Conservation (phyloP, 345 rosid species). For the Bruguiera gymnorhiza region DNA sequence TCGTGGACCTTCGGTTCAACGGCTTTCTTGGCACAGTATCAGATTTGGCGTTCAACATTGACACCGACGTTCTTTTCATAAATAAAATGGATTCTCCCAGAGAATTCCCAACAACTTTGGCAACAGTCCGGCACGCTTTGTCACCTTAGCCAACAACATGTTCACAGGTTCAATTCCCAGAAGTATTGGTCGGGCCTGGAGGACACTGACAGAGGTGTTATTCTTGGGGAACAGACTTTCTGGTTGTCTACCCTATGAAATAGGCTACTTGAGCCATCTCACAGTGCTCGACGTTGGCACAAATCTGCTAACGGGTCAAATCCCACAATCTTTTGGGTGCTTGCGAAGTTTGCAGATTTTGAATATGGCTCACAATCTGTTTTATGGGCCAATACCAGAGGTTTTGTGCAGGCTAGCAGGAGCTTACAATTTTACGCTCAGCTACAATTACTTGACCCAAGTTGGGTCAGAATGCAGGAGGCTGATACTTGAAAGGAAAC, state of each 20-base stretch:
- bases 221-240: conserved; percentile 25
- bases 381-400: conserved; percentile 26
- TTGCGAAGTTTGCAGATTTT: conserved; percentile 14
- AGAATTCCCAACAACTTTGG: conserved; percentile 24
- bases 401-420: conserved; percentile 22
- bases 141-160: conserved; percentile 30
- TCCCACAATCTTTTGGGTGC: conserved; percentile 33
- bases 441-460: conserved; percentile 30
- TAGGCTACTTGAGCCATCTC: conserved; percentile 18
- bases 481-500: conserved; percentile 15
- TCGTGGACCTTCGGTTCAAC: conserved; percentile 30
- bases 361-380: conserved; percentile 26
- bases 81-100: conserved; percentile 23
- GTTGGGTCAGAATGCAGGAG: conserved; percentile 28
- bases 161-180: conserved; percentile 28
- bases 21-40: conserved; percentile 18
- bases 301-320: conserved; percentile 25
- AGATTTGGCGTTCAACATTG: conserved; percentile 19
- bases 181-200: conserved; percentile 26
- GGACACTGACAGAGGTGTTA: conserved; percentile 17
- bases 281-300: conserved; percentile 24
- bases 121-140: conserved; percentile 25
- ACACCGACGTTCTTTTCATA: conserved; percentile 28
- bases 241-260: conserved; percentile 31
- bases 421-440: conserved; percentile 22